Evolutionary conservation across 1,284 basidiomycete genomes (phyloP), one percentile per base, ranked within the genome.

Genomic region (Irpex lacteus): DNA sequence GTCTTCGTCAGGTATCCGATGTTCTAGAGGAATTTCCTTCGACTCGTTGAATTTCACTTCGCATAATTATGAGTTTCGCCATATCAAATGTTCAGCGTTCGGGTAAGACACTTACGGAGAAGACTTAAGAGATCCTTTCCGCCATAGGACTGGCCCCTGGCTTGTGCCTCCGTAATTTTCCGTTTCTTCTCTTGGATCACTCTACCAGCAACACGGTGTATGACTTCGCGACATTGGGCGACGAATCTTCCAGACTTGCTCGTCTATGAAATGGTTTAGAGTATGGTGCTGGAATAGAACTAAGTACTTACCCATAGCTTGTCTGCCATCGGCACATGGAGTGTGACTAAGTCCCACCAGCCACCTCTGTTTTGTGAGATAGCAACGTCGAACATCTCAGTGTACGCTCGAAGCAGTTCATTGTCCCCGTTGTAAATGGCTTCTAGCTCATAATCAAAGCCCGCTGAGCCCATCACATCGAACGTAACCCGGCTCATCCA

Each of bases 1-100:
- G 69, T 94, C 92, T 54, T 88, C 85, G 70, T 94, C 91, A 1
- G 91, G 91, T 65, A 95, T 88, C 53, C 88, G 85, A 67, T 93
- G 86, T 59, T 88, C 85, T 0, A 80, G 78, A 9, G 86, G 79
- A 15, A 91, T 77, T 65, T 90, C 87, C 0, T 76, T 82, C 3
- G 90, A 82, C 50, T 82, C 68, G 72, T 93, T 93, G 8, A 90
- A 89, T 76, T 89, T 91, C 56, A 94, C 91, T 93, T 26, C 50
- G 62, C 13, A 63, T 37, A 61, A 40, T 59, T 52, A 65, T 32
- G 53, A 40, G 5, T 15, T 19, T 54, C 63, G 54, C 15, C 44
- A 64, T 61, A 62, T 21, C 59, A 44, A 32, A 61, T 58, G 55
- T 54, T n/a, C 18, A 57, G 13, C 19, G 18, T n/a, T 18, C 50